Conservation (phyloP, 495 filamentous ascomycete species). For the Ramalina peruviana region DNA sequence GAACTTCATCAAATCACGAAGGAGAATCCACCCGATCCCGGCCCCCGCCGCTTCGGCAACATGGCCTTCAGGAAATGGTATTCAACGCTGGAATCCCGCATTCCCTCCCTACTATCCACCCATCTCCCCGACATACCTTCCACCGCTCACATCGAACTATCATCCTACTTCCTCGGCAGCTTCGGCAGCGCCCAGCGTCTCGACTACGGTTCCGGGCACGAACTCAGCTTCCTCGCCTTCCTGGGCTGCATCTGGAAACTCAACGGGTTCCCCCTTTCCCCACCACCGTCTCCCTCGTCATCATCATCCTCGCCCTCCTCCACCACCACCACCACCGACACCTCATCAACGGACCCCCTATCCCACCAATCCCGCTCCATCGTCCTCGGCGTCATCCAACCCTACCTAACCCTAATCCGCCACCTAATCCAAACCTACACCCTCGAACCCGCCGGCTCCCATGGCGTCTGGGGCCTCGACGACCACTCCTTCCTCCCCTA, state of each 20-base stretch:
- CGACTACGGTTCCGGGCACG: conserved; percentile 94
- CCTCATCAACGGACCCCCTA: conserved; percentile 14
- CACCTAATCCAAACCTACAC: conserved; percentile 79
- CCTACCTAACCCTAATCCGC: conserved; percentile 64
- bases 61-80: conserved; percentile 77
- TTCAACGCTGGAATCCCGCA: conserved; percentile 45
- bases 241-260: conserved; percentile 83
- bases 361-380: conserved; percentile 59
- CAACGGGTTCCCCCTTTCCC: conserved; percentile 42
- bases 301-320: conserved; percentile 12
- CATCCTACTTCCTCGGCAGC: conserved; percentile 66
- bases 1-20: conserved; percentile 52
- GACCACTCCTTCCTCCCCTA: conserved; percentile 98
- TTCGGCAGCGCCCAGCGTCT: conserved; percentile 83
- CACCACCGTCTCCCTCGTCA: background rate
- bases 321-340: background rate
- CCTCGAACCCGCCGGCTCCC: conserved; percentile 85
- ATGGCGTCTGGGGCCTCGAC: conserved; percentile 94
- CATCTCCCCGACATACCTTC: conserved; percentile 40
- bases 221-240: conserved; percentile 88
- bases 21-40: conserved; percentile 68
- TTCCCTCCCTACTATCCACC: conserved; percentile 42
- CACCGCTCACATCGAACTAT: conserved; percentile 50
- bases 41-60: conserved; percentile 85
- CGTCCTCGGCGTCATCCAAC: conserved; percentile 68